These are phyloP conservation scores for Dendrobium catenatum DNA, from an alignment of 106 monocot species.

Conservation along the genomic window DNA sequence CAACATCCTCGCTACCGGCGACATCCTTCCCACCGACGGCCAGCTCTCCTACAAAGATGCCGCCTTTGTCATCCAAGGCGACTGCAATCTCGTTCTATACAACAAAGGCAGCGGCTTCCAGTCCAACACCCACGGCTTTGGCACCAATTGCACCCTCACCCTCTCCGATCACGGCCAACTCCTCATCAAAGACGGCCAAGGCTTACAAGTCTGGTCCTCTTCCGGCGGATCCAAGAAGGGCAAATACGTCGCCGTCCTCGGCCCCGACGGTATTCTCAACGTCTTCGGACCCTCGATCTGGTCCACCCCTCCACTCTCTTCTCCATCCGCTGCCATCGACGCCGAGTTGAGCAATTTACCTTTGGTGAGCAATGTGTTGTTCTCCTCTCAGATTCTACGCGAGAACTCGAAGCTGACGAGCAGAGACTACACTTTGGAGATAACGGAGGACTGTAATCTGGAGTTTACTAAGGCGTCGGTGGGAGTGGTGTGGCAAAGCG, in stretches of 20 bases:
- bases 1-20: conserved; percentile 22
- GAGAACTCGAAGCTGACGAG: conserved; percentile 7
- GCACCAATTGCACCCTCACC: conserved; percentile 18
- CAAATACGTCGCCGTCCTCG: background rate
- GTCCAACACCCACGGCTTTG: conserved; percentile 9
- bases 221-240: background rate
- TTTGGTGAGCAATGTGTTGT: conserved; percentile 13
- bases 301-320: background rate
- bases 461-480: conserved; percentile 4
- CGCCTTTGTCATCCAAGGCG: conserved; percentile 22
- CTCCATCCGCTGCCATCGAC: background rate
- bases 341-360: background rate
- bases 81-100: conserved; percentile 35
- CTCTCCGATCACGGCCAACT: background rate
- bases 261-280: background rate
- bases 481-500: background rate
- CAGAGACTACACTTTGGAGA: conserved; percentile 9
- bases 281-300: conserved; percentile 1
- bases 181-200: background rate
- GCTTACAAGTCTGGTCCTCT: background rate
- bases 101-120: conserved; percentile 11
- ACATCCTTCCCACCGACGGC: conserved; percentile 10
- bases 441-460: conserved; percentile 4
- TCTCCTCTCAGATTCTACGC: conserved; percentile 11
- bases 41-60: conserved; percentile 6